phyloP scores from a whole-genome alignment of 306 rosid species.

The Notholithocarpus densiflorus region DNA sequence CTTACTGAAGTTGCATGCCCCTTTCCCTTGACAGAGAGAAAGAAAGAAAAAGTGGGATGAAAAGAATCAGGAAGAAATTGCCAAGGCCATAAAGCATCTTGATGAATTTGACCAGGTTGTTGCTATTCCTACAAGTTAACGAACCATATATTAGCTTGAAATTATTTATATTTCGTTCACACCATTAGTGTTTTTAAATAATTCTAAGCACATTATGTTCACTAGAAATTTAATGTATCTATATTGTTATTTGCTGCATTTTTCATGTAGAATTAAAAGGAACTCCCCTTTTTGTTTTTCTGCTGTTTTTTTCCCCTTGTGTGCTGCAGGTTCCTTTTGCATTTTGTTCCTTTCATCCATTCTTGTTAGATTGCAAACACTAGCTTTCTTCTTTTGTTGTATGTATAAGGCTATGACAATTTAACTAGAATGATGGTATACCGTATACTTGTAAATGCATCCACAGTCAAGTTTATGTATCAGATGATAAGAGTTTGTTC shows the following conservation, averaged over 20 bases:
- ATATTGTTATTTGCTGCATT: not conserved
- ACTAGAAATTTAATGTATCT: not conserved
- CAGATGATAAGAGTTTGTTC: not conserved
- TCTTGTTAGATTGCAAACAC: not conserved
- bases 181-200: not conserved
- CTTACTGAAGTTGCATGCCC: not conserved
- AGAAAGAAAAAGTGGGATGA: slow-evolving; percentile 88
- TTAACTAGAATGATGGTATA: not conserved
- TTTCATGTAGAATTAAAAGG: not conserved
- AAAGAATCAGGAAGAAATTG: slow-evolving; percentile 86
- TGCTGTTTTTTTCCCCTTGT: not conserved
- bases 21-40: slow-evolving; percentile 55
- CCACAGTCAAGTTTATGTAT: not conserved
- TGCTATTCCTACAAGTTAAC: slow-evolving; percentile 17
- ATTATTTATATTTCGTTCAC: slow-evolving; percentile 2
- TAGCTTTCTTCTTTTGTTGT: not conserved
- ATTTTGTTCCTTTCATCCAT: not conserved
- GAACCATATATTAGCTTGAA: slow-evolving; percentile 6
- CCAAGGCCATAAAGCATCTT: slow-evolving; percentile 72
- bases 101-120: slow-evolving; percentile 90
- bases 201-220: not conserved
- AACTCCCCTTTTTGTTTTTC: not conserved
- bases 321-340: not conserved
- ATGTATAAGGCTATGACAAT: not conserved
- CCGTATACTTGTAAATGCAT: not conserved